Evolutionary conservation across 176 grass and related monocot species (phyloP).

Genomic region (Bothriochloa decipiens): DNA sequence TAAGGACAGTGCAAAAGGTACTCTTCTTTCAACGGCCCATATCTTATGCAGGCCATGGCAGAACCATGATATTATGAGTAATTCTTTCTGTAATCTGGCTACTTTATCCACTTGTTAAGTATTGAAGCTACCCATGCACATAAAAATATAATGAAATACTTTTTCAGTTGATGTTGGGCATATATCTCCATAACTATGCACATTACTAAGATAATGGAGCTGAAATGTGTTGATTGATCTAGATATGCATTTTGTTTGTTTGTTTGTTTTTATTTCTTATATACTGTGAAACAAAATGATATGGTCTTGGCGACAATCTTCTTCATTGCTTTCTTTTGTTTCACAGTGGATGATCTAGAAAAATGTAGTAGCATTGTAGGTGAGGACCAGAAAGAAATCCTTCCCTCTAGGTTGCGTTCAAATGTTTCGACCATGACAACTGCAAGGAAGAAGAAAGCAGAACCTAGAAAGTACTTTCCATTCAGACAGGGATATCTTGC

Average conservation of each 20-base stretch:
- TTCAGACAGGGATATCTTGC: constrained; percentile 94
- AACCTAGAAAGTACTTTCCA: constrained; percentile 74
- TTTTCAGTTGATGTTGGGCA: background rate
- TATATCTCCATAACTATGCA: constrained; percentile 26
- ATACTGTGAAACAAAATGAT: constrained; percentile 11
- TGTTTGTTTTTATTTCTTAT: constrained; percentile 23
- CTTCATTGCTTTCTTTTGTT: constrained; percentile 42
- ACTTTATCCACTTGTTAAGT: background rate
- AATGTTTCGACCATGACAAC: constrained; percentile 61
- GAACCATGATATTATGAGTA: constrained; percentile 1
- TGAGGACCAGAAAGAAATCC: constrained; percentile 50
- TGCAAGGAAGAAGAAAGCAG: constrained; percentile 49
- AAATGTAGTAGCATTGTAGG: constrained; percentile 85
- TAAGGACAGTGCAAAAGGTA: constrained; percentile 78
- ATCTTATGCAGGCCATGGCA: constrained; percentile 24
- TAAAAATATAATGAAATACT: background rate
- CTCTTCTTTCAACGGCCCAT: constrained; percentile 3
- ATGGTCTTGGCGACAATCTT: constrained; percentile 20
- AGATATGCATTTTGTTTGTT: background rate
- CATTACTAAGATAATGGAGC: constrained; percentile 1
- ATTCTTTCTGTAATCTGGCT: background rate
- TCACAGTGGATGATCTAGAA: constrained; percentile 88
- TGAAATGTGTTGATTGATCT: constrained; percentile 19
- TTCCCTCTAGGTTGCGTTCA: constrained; percentile 44
- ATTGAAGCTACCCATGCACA: constrained; percentile 11